Evolutionary conservation across 805 yeast species (phyloP).

Genomic region (Metschnikowia kunwiensis): DNA sequence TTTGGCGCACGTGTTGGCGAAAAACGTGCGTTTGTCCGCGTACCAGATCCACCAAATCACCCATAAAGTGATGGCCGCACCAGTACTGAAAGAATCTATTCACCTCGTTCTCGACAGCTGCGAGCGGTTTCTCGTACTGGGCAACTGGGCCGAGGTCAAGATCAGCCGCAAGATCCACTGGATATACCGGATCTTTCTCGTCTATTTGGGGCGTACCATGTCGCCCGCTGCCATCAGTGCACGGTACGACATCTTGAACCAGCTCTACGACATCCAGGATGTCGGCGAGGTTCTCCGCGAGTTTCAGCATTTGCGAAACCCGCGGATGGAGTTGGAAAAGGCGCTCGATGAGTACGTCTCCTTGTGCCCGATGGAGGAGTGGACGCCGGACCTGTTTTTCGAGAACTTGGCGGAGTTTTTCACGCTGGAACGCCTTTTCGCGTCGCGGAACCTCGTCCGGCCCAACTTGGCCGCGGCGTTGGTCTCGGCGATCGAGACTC

Average conservation of each 20-base stretch:
- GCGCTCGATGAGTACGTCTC: slow-evolving; percentile 19
- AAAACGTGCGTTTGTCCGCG: slow-evolving; percentile 21
- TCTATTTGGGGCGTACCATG: slow-evolving; percentile 17
- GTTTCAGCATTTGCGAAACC: slow-evolving; percentile 10
- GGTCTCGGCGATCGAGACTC: slow-evolving; percentile 18
- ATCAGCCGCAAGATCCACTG: slow-evolving; percentile 22
- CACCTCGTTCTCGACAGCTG: slow-evolving; percentile 20
- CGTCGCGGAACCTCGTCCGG: slow-evolving; percentile 23
- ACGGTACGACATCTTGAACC: slow-evolving; percentile 24
- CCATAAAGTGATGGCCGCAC: neutral
- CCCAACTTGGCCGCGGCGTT: slow-evolving; percentile 20
- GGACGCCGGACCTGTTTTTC: slow-evolving; percentile 18
- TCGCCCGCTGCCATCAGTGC: slow-evolving; percentile 13
- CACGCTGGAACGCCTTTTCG: slow-evolving; percentile 28
- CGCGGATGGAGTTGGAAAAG: slow-evolving; percentile 12
- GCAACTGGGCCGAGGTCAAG: slow-evolving; percentile 29
- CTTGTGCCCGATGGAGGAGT: slow-evolving; percentile 6
- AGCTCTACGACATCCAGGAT: slow-evolving; percentile 25
- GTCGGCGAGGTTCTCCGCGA: slow-evolving; percentile 11
- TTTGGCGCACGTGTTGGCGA: slow-evolving; percentile 3
- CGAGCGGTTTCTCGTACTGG: slow-evolving; percentile 31
- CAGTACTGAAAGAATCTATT: slow-evolving; percentile 5
- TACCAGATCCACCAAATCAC: slow-evolving; percentile 16
- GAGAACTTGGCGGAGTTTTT: slow-evolving; percentile 28
- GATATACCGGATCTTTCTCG: slow-evolving; percentile 28